Percentiles rank a stretch among this genome's conserved stretches.
These are phyloP conservation scores for Globisporangium rhizosaccharum DNA, from an alignment of 352 stramenopile genomes.

Conservation along the genomic window DNA sequence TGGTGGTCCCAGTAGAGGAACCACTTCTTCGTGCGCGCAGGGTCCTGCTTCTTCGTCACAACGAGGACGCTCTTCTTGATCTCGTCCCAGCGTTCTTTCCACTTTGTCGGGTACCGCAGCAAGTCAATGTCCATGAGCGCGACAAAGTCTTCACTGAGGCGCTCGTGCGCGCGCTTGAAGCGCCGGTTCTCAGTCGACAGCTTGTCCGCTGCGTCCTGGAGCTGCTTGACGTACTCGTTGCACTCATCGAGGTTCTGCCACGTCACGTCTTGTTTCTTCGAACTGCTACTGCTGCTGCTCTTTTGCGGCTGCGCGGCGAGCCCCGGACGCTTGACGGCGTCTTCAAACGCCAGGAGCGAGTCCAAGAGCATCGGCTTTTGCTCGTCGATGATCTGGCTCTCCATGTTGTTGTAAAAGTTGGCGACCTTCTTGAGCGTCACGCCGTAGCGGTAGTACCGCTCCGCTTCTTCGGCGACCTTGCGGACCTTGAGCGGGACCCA, in stretches of 20 bases:
- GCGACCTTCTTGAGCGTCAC: conserved; percentile 95
- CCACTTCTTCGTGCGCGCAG: conserved; percentile 85
- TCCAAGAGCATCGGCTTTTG: conserved; percentile 94
- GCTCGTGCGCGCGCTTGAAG: conserved; percentile 86
- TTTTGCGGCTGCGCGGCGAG: conserved; percentile 24
- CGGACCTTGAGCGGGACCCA: conserved; percentile 69
- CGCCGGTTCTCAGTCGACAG: conserved; percentile 88
- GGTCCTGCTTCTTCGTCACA: conserved; percentile 77
- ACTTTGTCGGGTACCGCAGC: conserved; percentile 74
- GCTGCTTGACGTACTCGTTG: conserved; percentile 88
- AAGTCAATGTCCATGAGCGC: conserved; percentile 89
- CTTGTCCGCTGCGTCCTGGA: conserved; percentile 87
- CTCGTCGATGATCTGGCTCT: conserved; percentile 90
- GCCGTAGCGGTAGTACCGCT: conserved; percentile 93
- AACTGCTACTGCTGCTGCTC: no score
- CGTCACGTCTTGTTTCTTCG: conserved; percentile 68
- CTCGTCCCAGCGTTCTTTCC: conserved; percentile 85
- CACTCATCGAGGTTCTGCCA: conserved; percentile 91
- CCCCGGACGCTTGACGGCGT: conserved; percentile 64
- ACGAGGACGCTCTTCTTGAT: conserved; percentile 70
- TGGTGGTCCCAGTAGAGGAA: conserved; percentile 93
- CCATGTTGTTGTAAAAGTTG: conserved; percentile 97
- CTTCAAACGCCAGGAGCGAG: conserved; percentile 90
- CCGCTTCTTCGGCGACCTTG: conserved; percentile 77
- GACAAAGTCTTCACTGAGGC: conserved; percentile 71